Evolutionary conservation across 2,329 filamentous ascomycete genomes (phyloP), one percentile per base, ranked within the genome.

Genomic region (Bertia moriformis): DNA sequence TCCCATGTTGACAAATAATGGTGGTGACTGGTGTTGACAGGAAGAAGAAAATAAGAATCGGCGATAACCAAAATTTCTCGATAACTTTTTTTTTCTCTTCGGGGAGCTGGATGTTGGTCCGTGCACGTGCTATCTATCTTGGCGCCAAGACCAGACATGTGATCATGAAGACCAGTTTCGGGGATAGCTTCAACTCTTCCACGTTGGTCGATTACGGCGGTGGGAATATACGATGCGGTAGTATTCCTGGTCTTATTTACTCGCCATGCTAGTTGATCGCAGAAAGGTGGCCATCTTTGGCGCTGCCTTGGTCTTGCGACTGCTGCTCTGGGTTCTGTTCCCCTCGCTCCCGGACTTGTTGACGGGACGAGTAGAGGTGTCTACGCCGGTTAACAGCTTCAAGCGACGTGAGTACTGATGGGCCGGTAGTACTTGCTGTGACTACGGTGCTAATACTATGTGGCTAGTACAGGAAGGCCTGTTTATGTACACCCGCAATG

Each of bases 331-430:
- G 56, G 67, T 78, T 42, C 67, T 78, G 42, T 94, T 95, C 55
- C 88, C 91, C 45, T 74, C 73, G 27, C 68, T 98, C 30, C 84
- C 89, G 39, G 78, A 87, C 56, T 69, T 94, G 45, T 69, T 98
- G 45, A 91, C 86, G 15, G 83, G 82, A 46, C 82, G 91, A 54
- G 91, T 95, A 51, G 91, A 98, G 67, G 82, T 98, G 52, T 95
- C 91, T 35, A 98, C 91, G 17, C 89, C 91, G 29, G 83, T 96
- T 37, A 95, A 86, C 50, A 94, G 89, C 71, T 98, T 95, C 73
- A 96, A 96, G 67, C 76, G 91, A 74, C 67, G 88, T 93, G 69
- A 59, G 81, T 19, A 27, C 38, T 38, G 32, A 19, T 20, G 3
- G 22, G 22, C 22, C n/a, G 22, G n/a, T n/a, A 27, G 7, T 27